A percentile compares a stretch with the other conserved stretches of the same genome.
Evolutionary conservation across 495 filamentous ascomycete genomes (phyloP).

Genomic region (Penicillium goetzii): DNA sequence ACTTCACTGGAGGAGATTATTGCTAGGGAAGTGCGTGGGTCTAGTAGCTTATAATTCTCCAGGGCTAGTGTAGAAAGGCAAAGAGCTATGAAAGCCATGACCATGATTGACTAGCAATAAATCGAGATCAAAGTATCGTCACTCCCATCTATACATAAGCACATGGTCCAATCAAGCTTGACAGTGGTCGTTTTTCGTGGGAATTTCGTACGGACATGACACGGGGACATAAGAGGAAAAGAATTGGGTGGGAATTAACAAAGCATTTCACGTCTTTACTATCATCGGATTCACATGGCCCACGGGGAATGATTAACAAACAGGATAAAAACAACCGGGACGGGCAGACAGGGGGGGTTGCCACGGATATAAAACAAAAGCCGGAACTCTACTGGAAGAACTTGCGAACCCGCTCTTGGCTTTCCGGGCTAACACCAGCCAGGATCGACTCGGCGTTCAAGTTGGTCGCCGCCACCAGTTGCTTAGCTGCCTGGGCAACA

Average conservation of each 20-base stretch:
- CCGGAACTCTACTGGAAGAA: conserved; percentile 61
- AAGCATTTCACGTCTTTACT: conserved; percentile 31
- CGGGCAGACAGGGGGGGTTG: conserved; percentile 10
- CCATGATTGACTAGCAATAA: not conserved
- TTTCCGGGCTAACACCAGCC: conserved; percentile 70
- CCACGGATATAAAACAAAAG: conserved; percentile 34
- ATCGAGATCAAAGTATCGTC: not conserved
- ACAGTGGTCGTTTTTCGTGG: not conserved
- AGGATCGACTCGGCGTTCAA: conserved; percentile 72
- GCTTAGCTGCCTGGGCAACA: conserved; percentile 73
- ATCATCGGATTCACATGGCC: conserved; percentile 34
- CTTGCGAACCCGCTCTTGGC: conserved; percentile 72
- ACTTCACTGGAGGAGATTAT: conserved; percentile 51
- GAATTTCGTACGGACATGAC: conserved; percentile 14
- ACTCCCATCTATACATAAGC: not conserved
- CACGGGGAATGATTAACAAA: conserved; percentile 30
- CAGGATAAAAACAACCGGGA: conserved; percentile 17
- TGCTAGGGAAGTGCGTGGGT: conserved; percentile 29
- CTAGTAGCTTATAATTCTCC: not conserved
- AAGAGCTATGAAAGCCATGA: not conserved
- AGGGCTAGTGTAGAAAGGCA: not conserved
- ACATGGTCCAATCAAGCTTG: not conserved
- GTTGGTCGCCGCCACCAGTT: conserved; percentile 68
- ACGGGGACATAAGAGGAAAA: conserved; percentile 2
- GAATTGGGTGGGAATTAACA: conserved; percentile 24